Base-by-base conservation (phyloP, 2,329 filamentous ascomycete genomes). In the Aspergillus ochraceoroseus region DNA sequence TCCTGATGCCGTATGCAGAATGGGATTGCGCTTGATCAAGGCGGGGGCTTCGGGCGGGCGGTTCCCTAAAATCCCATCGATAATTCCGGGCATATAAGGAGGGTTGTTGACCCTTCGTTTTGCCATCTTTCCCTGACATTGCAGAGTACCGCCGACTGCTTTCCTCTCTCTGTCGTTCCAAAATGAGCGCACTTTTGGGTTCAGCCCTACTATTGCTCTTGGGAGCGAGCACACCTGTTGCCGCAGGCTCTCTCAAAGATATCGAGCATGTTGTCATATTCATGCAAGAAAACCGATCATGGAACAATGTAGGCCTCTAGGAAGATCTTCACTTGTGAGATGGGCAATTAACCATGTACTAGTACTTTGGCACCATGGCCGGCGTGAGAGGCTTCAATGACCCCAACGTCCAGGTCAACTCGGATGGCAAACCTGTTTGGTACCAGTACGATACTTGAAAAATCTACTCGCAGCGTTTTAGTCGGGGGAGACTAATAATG, bases 261-360 rank as follows among this genome's bases (percentile, higher is more conserved):
- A 73, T 77, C 42, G 66, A 77, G 15, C 74, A 78, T 72, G 73
- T 77, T 18, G 68, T 77, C 7, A 68, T 77, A 7, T 77, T 77
- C 58, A 77, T 77, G 74, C 74, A 76, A 52, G 72, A 71, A 46
- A 71, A 71, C 40, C 55, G 68, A 28, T 60, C 64, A 20, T 67
- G 61, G 52, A 63, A 67, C 32, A 59, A 53, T 23, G 64, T 64
- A 58, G 29, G 56, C 29, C 9, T 35, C 19, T 7, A 14, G n/a
- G n/a, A 4, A 12, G 3, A 9, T 2, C 4, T 1, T 2, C 3
- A 26, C 17, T 5, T 1, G 9, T 2, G 14, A 7, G 12, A 26
- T 15, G 22, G 5, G 1, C 11, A 18, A 22, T 28, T 41, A 12
- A 47, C 36, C n/a, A n/a, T 5, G 31, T 26, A 62, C 31, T 62